Evolutionary conservation across 1,284 basidiomycete genomes (phyloP).

Genomic region (Rhodofomes roseus): DNA sequence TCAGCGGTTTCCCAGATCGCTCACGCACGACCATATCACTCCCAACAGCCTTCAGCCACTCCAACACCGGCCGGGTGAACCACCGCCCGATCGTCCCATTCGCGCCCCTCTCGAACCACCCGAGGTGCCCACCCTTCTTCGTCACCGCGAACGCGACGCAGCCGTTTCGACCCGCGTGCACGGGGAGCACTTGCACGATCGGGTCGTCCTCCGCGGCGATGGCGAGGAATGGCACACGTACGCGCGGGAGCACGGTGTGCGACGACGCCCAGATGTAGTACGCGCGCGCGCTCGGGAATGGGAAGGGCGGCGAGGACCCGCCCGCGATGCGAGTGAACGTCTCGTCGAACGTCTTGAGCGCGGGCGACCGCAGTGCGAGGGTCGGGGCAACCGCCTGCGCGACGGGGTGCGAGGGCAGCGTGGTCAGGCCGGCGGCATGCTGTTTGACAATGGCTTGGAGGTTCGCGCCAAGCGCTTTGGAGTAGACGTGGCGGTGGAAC

Average conservation of each 20-base stretch:
- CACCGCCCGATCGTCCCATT: slow-evolving; percentile 54
- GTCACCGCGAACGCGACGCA: slow-evolving; percentile 77
- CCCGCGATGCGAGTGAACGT: slow-evolving; percentile 74
- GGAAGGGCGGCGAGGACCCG: slow-evolving; percentile 77
- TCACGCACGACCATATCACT: slow-evolving; percentile 44
- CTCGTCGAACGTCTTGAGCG: slow-evolving; percentile 60
- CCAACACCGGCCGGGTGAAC: slow-evolving; percentile 69
- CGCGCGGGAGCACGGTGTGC: slow-evolving; percentile 48
- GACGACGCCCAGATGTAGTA: slow-evolving; percentile 80
- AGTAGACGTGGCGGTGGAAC: slow-evolving; percentile 73
- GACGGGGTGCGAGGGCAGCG: slow-evolving; percentile 48
- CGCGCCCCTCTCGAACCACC: slow-evolving; percentile 78
- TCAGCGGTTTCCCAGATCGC: slow-evolving; percentile 29
- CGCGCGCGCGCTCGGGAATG: slow-evolving; percentile 69
- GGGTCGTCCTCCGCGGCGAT: slow-evolving; percentile 94
- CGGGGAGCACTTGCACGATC: slow-evolving; percentile 65
- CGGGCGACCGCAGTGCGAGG: slow-evolving; percentile 47
- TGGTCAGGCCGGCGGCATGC: slow-evolving; percentile 49
- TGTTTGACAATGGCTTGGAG: slow-evolving; percentile 63
- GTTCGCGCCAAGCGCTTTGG: slow-evolving; percentile 80
- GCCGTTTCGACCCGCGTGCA: slow-evolving; percentile 53
- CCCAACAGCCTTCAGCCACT: slow-evolving; percentile 66
- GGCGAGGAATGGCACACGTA: slow-evolving; percentile 73
- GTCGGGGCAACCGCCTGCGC: slow-evolving; percentile 44
- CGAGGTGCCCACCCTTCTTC: slow-evolving; percentile 87